Evolutionary conservation across 495 filamentous ascomycete genomes (phyloP).

Genomic region (Tirmania nivea): DNA sequence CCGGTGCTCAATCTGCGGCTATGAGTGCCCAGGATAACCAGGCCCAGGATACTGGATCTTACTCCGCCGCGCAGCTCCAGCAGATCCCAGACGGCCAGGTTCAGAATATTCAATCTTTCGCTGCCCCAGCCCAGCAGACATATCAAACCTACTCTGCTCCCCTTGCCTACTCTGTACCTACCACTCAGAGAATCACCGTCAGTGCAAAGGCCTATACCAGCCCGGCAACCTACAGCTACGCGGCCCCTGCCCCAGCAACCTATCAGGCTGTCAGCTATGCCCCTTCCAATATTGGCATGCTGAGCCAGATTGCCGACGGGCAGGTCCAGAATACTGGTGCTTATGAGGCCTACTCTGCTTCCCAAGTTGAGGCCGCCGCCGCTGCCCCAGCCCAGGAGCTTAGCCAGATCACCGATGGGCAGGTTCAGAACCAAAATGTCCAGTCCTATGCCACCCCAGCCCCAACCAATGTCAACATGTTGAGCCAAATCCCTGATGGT

Average conservation of each 20-base stretch:
- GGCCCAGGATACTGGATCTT: not conserved
- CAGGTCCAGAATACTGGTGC: not conserved
- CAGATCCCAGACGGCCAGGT: not conserved
- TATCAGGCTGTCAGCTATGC: not conserved
- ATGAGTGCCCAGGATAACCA: no score
- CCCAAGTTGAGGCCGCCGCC: not conserved
- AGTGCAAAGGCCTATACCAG: no score
- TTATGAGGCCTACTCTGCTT: not conserved
- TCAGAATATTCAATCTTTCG: not conserved
- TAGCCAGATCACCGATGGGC: conserved; percentile 9
- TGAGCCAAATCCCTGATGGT: conserved; percentile 6
- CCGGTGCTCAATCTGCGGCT: conserved; percentile 3
- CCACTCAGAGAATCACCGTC: no score
- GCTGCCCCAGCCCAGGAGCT: not conserved
- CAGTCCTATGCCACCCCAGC: no score
- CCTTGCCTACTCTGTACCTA: no score
- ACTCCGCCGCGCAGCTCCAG: not conserved
- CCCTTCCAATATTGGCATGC: no score
- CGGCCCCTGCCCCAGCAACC: not conserved
- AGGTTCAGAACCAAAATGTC: conserved; percentile 9
- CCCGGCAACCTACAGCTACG: not conserved
- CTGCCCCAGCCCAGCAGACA: no score
- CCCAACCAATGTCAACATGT: not conserved
- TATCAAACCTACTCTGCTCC: no score
- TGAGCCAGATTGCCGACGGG: no score